phyloP scores from a whole-genome alignment of 225 moss, liverwort and hornwort genomes.

The Marchantia paleacea region DNA sequence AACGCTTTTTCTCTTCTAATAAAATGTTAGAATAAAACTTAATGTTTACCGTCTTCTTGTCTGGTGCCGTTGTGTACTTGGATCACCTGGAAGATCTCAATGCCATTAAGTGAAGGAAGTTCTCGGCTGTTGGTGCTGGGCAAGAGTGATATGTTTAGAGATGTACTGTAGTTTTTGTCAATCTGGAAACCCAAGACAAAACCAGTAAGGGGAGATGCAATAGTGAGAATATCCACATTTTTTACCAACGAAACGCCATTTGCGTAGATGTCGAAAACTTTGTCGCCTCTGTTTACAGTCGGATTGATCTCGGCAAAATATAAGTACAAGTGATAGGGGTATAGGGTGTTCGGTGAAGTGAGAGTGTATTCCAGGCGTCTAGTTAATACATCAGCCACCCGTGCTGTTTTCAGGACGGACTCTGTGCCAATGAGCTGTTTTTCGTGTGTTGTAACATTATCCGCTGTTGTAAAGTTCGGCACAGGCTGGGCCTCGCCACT shows the following conservation, averaged over 20 bases:
- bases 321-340: background rate
- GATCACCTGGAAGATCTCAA: slow-evolving; percentile 21
- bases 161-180: background rate
- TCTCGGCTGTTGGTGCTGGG: background rate
- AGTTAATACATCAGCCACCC: background rate
- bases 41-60: slow-evolving; percentile 3
- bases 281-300: background rate
- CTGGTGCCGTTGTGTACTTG: background rate
- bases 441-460: background rate
- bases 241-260: background rate
- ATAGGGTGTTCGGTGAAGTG: background rate
- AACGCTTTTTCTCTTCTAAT: too few relatives aligned
- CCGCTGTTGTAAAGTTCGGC: background rate
- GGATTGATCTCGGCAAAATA: background rate
- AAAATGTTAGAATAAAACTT: too few relatives aligned
- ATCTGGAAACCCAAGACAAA: background rate
- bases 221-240: background rate
- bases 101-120: slow-evolving; percentile 11
- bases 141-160: slow-evolving; percentile 15
- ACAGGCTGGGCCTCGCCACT: background rate
- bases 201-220: background rate
- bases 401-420: background rate
- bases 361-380: slow-evolving; percentile 4
- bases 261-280: background rate
- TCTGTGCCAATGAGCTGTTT: background rate